Base-by-base conservation (phyloP, 148 eudicot species). In the Cornus controversa region DNA sequence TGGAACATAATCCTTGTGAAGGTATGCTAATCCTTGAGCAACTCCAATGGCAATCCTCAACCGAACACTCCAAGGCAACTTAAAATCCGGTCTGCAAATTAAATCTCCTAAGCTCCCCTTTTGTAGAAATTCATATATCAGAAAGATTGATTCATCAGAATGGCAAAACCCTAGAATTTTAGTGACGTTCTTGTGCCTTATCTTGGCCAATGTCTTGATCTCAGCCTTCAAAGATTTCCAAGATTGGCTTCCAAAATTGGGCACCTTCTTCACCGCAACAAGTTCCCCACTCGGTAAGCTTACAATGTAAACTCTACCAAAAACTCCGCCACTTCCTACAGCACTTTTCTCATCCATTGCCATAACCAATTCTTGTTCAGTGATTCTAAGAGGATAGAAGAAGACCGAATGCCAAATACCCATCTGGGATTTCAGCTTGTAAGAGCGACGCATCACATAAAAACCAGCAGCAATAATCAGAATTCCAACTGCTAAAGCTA, bases 21-120 rank as follows among this genome's bases (percentile, higher is more conserved):
- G 90, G 77, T 94, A 94, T 24, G 94, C 92, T 72, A 94, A 86
- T 68, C 89, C 97, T 85, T 88, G 97, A 83, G 98, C 97, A 81
- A 94, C 85, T 22, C 98, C 97, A 81, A 87, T 78, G 54, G 97
- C 97, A 37, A 90, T 92, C 76, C 40, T 90, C 83, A 92, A 74
- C 74, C 98, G 81, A 68, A 77, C 83, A 80, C 75, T 84, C 98
- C 98, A 94, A 3, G 87, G 89, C 82, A 94, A 42, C 42, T 86
- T 73, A 58, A 88, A 85, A 65, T 78, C 83, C 3, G 88, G 78
- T 73, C 79, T 83, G 47, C 86, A 80, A 70, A 94, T 85, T 31
- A 88, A 72, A 82, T 94, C 98, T 24, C 94, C 91, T 66, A 94
- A 87, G 78, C 98, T 94, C 36, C 98, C 94, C 77, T 83, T 90